A percentile compares a stretch with the other conserved stretches of the same genome.
These are phyloP conservation scores for Epichloe sp. DNA, from an alignment of 2,329 filamentous ascomycete genomes.

Conservation along the genomic window DNA sequence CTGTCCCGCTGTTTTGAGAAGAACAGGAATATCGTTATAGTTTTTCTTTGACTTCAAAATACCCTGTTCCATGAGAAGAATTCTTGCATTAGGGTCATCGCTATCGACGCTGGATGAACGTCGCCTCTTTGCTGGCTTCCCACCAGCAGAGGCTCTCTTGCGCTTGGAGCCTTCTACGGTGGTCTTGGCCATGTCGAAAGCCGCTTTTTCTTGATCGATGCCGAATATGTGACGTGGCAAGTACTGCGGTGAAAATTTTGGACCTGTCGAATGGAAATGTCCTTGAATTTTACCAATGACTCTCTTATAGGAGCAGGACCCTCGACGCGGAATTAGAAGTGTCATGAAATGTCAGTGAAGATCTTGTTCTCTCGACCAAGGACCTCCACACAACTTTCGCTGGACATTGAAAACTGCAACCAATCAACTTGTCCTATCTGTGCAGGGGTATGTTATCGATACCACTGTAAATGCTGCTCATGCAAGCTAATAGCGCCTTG, in stretches of 20 bases:
- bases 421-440: constrained; percentile 1
- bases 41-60: constrained; percentile 78
- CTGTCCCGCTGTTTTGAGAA: constrained; percentile 46
- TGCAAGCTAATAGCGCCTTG: background rate
- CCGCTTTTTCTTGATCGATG: background rate
- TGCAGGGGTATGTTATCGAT: background rate
- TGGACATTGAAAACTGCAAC: constrained; percentile 5
- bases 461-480: background rate
- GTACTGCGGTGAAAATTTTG: too few relatives aligned
- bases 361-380: background rate
- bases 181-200: constrained; percentile 15
- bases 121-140: constrained; percentile 36
- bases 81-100: constrained; percentile 47
- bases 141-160: constrained; percentile 32
- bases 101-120: constrained; percentile 33
- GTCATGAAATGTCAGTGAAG: background rate
- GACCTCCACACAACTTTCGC: background rate
- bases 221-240: background rate
- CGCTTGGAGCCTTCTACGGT: constrained; percentile 28
- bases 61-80: constrained; percentile 64
- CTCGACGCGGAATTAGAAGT: background rate
- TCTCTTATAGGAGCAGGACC: too few relatives aligned
- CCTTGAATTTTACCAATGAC: too few relatives aligned
- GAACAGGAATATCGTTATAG: constrained; percentile 75
- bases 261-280: background rate